Evolutionary conservation across 179 eudicot genomes (phyloP), one percentile per base, ranked within the genome.

Genomic region (Patellifolia procumbens): DNA sequence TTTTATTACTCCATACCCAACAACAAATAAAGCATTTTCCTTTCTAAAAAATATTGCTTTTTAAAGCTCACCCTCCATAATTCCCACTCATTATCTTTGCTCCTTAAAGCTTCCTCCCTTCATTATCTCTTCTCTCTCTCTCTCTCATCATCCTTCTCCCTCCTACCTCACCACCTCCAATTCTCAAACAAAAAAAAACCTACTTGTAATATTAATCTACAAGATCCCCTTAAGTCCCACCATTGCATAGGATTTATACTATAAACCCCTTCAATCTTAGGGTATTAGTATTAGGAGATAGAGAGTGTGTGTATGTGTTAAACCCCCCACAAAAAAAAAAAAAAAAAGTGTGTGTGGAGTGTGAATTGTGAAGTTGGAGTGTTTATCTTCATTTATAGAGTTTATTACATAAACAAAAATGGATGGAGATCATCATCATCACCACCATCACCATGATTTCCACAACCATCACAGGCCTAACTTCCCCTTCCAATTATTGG

Each of bases 401-500:
- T 16, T 20, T 16, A 51, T 39, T 28, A 48, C 17, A 31, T 46
- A 0, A 29, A 9, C 31, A 66, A 32, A 31, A 76, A 91, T 92
- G 97, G 96, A 92, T 22, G 91, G 94, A 64, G 88, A 86, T 67
- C 92, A 90, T 74, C 85, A 81, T 24, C 72, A 79, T 29, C 88
- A 83, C 70, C 86, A 87, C 10, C 81, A 79, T 7, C 83, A 75
- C 63, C 79, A 63, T 15, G 81, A 78, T 0, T 72, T 68, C 7
- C 80, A 81, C 10, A 75, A 69, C 51, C 83, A 79, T 0, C 84
- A 79, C 29, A 81, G 88, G 0, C 88, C 83, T 1, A 83, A 78
- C 35, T 86, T 86, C 83, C 88, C 88, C 12, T 86, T 86, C 63
- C 88, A 86, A 29, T 52, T 83, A 0, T 63, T 86, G 0, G 86